Conservation (phyloP, 2,329 filamentous ascomycete genomes). For the Sporothrix protearum region DNA sequence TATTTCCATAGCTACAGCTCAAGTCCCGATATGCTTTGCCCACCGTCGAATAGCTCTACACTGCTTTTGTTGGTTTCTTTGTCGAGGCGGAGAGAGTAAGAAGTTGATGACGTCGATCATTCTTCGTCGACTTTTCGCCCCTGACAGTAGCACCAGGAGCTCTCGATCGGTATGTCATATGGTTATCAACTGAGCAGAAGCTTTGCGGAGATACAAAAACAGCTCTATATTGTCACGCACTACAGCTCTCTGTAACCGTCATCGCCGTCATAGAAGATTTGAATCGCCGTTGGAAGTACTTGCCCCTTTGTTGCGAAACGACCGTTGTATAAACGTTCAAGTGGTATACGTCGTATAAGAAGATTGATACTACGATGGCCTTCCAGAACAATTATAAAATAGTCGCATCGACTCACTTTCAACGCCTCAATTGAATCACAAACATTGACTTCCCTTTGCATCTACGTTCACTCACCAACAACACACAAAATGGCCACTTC, state of each 20-base stretch:
- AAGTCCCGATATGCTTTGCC: neutral
- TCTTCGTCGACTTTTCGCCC: neutral
- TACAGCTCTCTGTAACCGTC: neutral
- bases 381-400: neutral
- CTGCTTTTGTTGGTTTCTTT: neutral
- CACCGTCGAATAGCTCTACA: neutral
- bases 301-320: neutral
- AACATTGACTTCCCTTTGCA: neutral
- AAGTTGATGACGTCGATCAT: neutral
- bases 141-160: neutral
- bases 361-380: neutral
- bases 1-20: too few relatives aligned
- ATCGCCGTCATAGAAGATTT: neutral
- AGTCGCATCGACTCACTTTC: neutral
- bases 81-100: neutral
- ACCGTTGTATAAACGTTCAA: neutral
- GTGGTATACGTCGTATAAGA: neutral
- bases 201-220: too few relatives aligned
- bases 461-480: neutral
- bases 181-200: neutral
- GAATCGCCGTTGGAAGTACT: neutral
- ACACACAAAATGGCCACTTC: conserved; percentile 11
- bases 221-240: neutral
- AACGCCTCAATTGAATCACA: neutral
- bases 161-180: neutral